Base-by-base conservation (phyloP, 2,329 filamentous ascomycete species). In the Fusarium hostae region DNA sequence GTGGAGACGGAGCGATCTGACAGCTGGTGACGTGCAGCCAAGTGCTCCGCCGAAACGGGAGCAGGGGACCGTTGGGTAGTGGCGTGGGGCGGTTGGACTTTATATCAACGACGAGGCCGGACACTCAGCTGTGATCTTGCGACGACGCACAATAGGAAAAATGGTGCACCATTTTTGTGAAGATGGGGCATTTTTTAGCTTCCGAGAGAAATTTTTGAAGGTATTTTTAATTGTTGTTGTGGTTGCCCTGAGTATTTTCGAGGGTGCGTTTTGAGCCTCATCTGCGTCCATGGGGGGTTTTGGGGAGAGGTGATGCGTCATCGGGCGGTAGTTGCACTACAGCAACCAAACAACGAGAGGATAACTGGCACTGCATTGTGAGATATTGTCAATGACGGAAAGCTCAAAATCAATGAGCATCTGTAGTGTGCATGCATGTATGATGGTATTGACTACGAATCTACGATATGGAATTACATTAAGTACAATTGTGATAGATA, bases 211-310 rank as follows among this genome's bases (percentile, higher is more conserved):
- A 60, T 51, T 58, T 66, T 34, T n/a, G 22, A 58, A 4, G 7
- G n/a, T 5, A 32, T 41, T 57, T 45, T 47, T 47, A 41, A 45
- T 59, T 66, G 51, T 73, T 72, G 59, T 72, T 63, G 63, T 55
- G 59, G 64, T 50, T 71, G 63, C 59, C 63, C 64, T 75, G 73
- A 56, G 32, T 26, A 47, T 51, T 66, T 44, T 54, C 24, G 20
- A 24, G 16, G 20, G 13, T 48, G 63, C 15, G 22, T 51, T 61
- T 40, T 54, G n/a, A n/a, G 39, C 30, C 18, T 43, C 30, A 37
- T 48, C 32, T n/a, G n/a, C 22, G 50, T 57, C 60, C 45, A 44
- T 0, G 8, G 44, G 35, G 20, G 4, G 8, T 20, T 60, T 28
- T 20, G 10, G n/a, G 18, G 13, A 59, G 26, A 35, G 18, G 47